Conservation (phyloP, 1,284 basidiomycete species). For the Amylostereum chailletii region DNA sequence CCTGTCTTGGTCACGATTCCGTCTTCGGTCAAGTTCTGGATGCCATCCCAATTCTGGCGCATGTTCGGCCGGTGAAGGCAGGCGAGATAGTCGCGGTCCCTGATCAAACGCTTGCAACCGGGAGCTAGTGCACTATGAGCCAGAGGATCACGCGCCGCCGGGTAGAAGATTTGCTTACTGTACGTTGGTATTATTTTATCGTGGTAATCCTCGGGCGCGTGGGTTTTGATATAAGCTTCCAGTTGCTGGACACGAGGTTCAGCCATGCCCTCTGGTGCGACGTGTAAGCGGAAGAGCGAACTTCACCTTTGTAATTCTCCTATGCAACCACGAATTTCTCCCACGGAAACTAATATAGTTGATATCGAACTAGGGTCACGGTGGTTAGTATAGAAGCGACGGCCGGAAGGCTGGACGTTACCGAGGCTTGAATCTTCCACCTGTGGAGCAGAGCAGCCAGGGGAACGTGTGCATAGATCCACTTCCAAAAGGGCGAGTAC, state of each 20-base stretch:
- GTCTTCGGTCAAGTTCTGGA: constrained; percentile 25
- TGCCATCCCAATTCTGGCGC: constrained; percentile 28
- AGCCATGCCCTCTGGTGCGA: no score
- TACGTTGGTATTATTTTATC: constrained; percentile 32
- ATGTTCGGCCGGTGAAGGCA: constrained; percentile 33
- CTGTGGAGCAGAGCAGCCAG: not conserved
- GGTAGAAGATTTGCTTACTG: constrained; percentile 19
- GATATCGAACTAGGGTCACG: no score
- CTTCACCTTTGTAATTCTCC: no score
- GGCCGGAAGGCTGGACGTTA: not conserved
- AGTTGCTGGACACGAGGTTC: not conserved
- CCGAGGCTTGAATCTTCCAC: not conserved
- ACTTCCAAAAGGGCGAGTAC: constrained; percentile 24
- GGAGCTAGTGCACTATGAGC: constrained; percentile 15
- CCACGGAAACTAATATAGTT: no score
- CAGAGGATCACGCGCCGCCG: not conserved
- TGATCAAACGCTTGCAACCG: constrained; percentile 29
- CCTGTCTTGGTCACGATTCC: constrained; percentile 30
- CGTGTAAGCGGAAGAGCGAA: no score
- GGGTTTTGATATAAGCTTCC: constrained; percentile 25
- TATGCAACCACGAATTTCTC: no score
- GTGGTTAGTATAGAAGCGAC: no score
- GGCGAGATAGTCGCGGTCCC: constrained; percentile 30
- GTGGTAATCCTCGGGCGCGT: constrained; percentile 32
- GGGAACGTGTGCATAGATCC: constrained; percentile 14